phyloP scores from a whole-genome alignment of 2,329 filamentous ascomycete genomes.

The Cladosporium halotolerans region DNA sequence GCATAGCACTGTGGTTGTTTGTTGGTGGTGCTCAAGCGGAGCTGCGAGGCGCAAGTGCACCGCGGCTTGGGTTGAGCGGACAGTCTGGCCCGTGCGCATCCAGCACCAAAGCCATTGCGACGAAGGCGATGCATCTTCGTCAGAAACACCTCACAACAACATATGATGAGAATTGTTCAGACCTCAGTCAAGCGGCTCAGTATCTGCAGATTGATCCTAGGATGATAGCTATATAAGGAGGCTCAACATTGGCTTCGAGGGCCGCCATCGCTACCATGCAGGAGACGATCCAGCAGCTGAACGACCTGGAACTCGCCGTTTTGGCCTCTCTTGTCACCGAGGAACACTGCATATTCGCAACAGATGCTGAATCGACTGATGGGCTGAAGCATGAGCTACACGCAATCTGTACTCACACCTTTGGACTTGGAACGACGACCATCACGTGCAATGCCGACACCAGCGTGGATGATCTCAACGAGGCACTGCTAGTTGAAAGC shows the following conservation, averaged over 20 bases:
- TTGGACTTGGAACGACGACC: constrained; percentile 63
- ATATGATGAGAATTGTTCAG: too few relatives aligned
- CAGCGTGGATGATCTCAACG: constrained; percentile 74
- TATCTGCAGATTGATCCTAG: too few relatives aligned
- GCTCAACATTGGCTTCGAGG: too few relatives aligned
- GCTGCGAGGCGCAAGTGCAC: not conserved
- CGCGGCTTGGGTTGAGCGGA: not conserved
- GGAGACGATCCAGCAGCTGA: constrained; percentile 62
- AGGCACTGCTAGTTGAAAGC: constrained; percentile 53
- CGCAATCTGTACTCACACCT: constrained; percentile 64
- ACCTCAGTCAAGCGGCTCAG: too few relatives aligned
- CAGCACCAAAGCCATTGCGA: too few relatives aligned
- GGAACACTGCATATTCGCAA: constrained; percentile 85
- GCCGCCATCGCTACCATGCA: not conserved
- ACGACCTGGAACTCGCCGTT: constrained; percentile 80
- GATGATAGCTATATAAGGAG: too few relatives aligned
- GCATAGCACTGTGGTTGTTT: not conserved
- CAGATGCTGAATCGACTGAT: constrained; percentile 43
- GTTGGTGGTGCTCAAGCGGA: not conserved
- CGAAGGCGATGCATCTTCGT: too few relatives aligned
- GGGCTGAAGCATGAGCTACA: constrained; percentile 33
- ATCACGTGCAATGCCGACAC: constrained; percentile 67
- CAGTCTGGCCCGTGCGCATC: not conserved
- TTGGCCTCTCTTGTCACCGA: constrained; percentile 73
- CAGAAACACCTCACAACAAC: too few relatives aligned